phyloP scores from a whole-genome alignment of 1,139 yeast genomes.

The Hansenula lynferdii region DNA sequence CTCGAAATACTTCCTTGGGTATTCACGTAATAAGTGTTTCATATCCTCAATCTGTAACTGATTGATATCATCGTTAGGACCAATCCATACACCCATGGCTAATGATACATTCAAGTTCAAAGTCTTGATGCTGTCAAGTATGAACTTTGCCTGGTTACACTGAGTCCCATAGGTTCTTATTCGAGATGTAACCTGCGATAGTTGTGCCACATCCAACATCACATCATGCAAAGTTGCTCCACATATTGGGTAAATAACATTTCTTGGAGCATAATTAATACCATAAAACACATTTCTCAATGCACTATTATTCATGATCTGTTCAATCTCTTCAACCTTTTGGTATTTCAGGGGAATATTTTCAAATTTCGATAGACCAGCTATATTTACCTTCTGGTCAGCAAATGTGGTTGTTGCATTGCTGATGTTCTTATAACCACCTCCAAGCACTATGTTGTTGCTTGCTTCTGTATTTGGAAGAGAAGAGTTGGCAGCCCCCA shows the following conservation, averaged over 20 bases:
- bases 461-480: too few relatives aligned
- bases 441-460: too few relatives aligned
- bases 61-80: slow-evolving; percentile 36
- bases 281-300: slow-evolving; percentile 46
- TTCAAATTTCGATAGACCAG: slow-evolving; percentile 18
- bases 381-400: slow-evolving; percentile 9
- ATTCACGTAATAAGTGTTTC: slow-evolving; percentile 36
- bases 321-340: slow-evolving; percentile 27
- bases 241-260: slow-evolving; percentile 45
- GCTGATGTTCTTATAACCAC: too few relatives aligned
- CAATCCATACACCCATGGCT: slow-evolving; percentile 64
- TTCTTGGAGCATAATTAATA: slow-evolving; percentile 53
- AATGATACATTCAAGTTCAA: slow-evolving; percentile 51
- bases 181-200: slow-evolving; percentile 55
- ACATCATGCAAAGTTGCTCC: slow-evolving; percentile 45
- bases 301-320: slow-evolving; percentile 29
- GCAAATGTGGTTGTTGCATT: too few relatives aligned
- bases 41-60: slow-evolving; percentile 38
- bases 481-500: background rate
- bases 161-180: slow-evolving; percentile 60
- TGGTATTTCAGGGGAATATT: slow-evolving; percentile 29
- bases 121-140: slow-evolving; percentile 48
- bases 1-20: slow-evolving; percentile 45
- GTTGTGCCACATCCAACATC: slow-evolving; percentile 46
- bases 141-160: slow-evolving; percentile 50